Base-by-base conservation (phyloP, 176 grass and related monocot species). In the Tillandsia fasciculata region DNA sequence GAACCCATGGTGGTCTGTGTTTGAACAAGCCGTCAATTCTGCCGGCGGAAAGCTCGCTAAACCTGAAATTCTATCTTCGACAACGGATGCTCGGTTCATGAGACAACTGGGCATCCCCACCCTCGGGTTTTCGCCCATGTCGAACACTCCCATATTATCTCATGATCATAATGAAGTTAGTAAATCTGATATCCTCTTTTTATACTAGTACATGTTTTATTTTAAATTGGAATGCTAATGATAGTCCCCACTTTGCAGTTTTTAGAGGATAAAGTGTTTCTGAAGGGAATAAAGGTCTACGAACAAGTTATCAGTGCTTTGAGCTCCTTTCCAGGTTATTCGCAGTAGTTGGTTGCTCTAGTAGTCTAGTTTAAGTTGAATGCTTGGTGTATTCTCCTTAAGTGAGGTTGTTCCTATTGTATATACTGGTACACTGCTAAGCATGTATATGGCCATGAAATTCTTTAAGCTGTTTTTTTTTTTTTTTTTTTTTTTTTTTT, bases 91-190 rank as follows among this genome's bases (percentile, higher is more conserved):
- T 74, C 77, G 89, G 18, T 97, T 92, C 67, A 71, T 92, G 53
- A 78, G 94, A 76, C 77, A 87, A 68, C 50, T 87, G 72, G 94
- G 94, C 66, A 89, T 97, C 49, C 94, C 86, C 2, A 63, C 84
- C 53, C 82, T 97, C 17, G 89, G 94, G 9, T 97, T 97, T 87
- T 97, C 94, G 49, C 94, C 94, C 0, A 97, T 97, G 94, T 68
- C 22, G 24, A 82, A 86, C 51, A 97, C 89, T 72, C 89, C 94
- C 15, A 85, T 97, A 71, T 65, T 97, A 69, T 81, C 92, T 51
- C 94, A 97, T 24, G 94, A 97, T 58, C 72, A 97, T 72, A 92
- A 92, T 33, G 94, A 97, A 84, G 94, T 90, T 47, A 15, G 2
- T 12, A 9, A 26, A 69, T 20, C 48, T 65, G 50, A 49, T 53